Evolutionary conservation across 345 rosid species (phyloP).

Genomic region (Populus ilicifolia): DNA sequence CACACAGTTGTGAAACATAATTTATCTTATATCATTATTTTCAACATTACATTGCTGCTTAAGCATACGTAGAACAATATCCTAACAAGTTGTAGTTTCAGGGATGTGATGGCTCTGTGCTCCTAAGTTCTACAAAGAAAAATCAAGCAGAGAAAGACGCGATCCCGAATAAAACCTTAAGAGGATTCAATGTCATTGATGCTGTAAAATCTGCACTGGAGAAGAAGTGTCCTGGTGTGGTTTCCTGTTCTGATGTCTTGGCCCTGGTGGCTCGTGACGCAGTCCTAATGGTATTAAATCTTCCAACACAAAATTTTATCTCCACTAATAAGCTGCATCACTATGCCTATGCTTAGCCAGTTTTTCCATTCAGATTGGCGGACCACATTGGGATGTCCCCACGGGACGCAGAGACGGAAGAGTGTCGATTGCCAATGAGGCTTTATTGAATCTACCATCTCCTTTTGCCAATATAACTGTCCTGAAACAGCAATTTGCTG

Average conservation of each 20-base stretch:
- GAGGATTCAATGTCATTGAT: conserved; percentile 50
- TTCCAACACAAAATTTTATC: too few species aligned
- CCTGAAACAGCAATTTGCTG: conserved; percentile 33
- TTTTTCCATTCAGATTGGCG: conserved; percentile 33
- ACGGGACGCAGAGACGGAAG: conserved; percentile 64
- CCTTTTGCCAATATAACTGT: conserved; percentile 30
- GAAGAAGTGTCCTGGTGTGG: conserved; percentile 29
- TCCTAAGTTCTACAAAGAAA: conserved; percentile 33
- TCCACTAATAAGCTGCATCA: not conserved
- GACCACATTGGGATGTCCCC: conserved; percentile 58
- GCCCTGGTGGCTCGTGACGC: conserved; percentile 38
- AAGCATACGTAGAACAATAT: not conserved
- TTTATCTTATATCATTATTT: not conserved
- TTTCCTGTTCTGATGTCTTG: conserved; percentile 36
- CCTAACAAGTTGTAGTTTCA: conserved; percentile 5
- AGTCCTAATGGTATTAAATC: conserved; percentile 29
- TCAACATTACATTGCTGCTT: not conserved
- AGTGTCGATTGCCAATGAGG: conserved; percentile 35
- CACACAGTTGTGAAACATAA: not conserved
- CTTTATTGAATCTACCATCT: conserved; percentile 29
- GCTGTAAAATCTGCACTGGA: conserved; percentile 37
- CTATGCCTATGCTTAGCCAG: too few species aligned
- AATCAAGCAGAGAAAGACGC: conserved; percentile 47
- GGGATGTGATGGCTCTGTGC: conserved; percentile 63
- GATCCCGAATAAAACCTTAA: conserved; percentile 39